Percentiles rank a stretch among this genome's conserved stretches.
These are phyloP conservation scores for Endotrypanum monterogeii DNA, from an alignment of 208 protist genomes.

Conservation along the genomic window DNA sequence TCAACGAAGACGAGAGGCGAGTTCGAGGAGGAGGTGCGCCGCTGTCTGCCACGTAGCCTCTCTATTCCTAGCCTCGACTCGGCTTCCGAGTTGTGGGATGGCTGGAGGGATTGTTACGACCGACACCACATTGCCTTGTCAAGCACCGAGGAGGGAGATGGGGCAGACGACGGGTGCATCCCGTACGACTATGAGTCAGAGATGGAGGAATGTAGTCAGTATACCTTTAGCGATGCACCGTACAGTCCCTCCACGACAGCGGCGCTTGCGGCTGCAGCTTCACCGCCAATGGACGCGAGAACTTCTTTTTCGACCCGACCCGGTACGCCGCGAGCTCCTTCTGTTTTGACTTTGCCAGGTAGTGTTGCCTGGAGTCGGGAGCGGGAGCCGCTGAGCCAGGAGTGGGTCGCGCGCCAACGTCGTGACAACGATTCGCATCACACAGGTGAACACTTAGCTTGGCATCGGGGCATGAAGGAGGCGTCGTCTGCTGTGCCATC, in stretches of 20 bases:
- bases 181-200: conserved; percentile 63
- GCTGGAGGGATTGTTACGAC: neutral
- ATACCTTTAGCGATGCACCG: conserved; percentile 51
- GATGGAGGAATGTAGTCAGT: conserved; percentile 60
- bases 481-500: conserved; percentile 8
- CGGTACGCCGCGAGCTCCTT: conserved; percentile 11
- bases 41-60: neutral
- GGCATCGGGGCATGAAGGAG: conserved; percentile 35
- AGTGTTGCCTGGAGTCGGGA: neutral
- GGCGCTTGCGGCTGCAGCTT: conserved; percentile 16
- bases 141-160: neutral
- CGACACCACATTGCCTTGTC: neutral
- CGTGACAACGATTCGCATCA: conserved; percentile 19
- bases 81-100: neutral
- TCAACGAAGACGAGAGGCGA: neutral
- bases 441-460: conserved; percentile 25
- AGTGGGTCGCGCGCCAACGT: conserved; percentile 29
- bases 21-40: conserved; percentile 1
- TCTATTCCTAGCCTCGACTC: conserved; percentile 3
- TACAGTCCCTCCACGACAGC: conserved; percentile 33
- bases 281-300: conserved; percentile 8
- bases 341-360: conserved; percentile 4
- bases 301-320: neutral
- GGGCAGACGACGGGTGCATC: conserved; percentile 20
- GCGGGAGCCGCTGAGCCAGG: conserved; percentile 10